phyloP scores from a whole-genome alignment of 2,329 filamentous ascomycete genomes.

The Fonsecaea erecta region DNA sequence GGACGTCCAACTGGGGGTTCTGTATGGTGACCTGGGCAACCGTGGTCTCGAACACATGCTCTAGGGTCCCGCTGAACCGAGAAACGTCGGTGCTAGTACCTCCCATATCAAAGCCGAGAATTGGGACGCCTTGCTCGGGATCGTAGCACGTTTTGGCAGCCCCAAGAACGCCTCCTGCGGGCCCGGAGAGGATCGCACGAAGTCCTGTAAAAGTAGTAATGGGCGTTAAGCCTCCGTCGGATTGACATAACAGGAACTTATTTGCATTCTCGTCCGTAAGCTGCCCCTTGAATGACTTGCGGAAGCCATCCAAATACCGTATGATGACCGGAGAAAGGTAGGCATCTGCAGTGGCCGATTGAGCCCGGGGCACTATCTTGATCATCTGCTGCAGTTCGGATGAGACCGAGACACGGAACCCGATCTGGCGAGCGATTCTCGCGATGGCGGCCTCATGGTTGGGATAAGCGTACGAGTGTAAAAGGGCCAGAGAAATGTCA shows the following conservation, averaged over 20 bases:
- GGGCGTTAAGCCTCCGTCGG: conserved; percentile 69
- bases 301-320: conserved; percentile 66
- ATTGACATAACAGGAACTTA: conserved; percentile 93
- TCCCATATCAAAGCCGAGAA: conserved; percentile 92
- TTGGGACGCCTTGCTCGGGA: conserved; percentile 71
- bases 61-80: conserved; percentile 77
- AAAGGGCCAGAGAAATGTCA: conserved; percentile 41
- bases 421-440: conserved; percentile 76
- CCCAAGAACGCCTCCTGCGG: conserved; percentile 76
- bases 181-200: conserved; percentile 83
- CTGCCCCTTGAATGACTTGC: conserved; percentile 73
- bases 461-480: conserved; percentile 89
- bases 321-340: conserved; percentile 80
- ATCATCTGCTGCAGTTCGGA: conserved; percentile 84
- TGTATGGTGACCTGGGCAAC: conserved; percentile 84
- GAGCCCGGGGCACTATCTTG: conserved; percentile 77
- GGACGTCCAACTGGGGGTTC: conserved; percentile 82
- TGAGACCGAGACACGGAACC: conserved; percentile 75
- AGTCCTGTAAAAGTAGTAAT: conserved; percentile 74
- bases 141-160: conserved; percentile 72
- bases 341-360: conserved; percentile 77
- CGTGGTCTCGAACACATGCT: conserved; percentile 85
- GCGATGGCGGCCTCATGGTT: conserved; percentile 81
- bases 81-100: conserved; percentile 85
- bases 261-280: conserved; percentile 73